Conservation (phyloP, 495 filamentous ascomycete species). For the Xylaria sp. region DNA sequence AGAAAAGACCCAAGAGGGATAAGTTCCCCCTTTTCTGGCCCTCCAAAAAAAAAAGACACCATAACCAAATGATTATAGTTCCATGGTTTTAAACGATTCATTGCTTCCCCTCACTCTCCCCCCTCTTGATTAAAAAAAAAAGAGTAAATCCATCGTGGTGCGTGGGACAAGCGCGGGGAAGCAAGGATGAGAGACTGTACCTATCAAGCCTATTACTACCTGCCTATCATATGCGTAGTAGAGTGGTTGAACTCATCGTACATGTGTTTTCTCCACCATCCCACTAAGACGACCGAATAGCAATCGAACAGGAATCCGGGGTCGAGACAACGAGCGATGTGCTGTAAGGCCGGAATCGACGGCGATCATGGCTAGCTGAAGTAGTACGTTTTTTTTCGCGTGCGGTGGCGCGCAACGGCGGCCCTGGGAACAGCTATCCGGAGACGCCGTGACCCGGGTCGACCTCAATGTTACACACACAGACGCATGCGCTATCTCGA, state of each 20-base stretch:
- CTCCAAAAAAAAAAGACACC: too few species aligned
- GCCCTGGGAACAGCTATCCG: neutral
- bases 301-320: neutral
- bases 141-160: neutral
- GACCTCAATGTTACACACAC: neutral
- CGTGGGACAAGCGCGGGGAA: constrained; percentile 20
- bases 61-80: too few species aligned
- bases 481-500: neutral
- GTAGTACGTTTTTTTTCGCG: neutral
- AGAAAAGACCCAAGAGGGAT: neutral
- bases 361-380: constrained; percentile 7
- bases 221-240: neutral
- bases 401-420: neutral
- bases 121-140: neutral
- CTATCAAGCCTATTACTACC: constrained; percentile 6
- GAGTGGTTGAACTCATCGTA: constrained; percentile 13
- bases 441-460: neutral
- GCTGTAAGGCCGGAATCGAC: neutral
- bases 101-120: too few species aligned
- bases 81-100: too few species aligned
- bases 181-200: neutral
- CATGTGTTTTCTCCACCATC: constrained; percentile 11
- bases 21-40: too few species aligned
- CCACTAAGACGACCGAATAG: neutral
- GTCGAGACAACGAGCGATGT: neutral